Percentiles rank a stretch among this genome's conserved stretches.
These are phyloP conservation scores for Kingdonia uniflora DNA, from an alignment of 164 flowering plant species.

Conservation along the genomic window DNA sequence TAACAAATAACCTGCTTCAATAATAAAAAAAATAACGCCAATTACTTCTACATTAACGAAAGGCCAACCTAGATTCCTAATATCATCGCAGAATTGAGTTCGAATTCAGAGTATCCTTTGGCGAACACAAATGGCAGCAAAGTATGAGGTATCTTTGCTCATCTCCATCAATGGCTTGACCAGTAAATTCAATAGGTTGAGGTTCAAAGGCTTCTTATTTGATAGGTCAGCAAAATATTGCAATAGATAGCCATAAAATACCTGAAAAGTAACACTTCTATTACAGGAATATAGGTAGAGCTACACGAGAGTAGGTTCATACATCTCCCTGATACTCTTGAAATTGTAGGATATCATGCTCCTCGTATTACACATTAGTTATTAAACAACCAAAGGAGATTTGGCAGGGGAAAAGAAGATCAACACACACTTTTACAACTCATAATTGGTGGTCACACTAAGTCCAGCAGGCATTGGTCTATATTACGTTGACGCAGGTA, in stretches of 20 bases:
- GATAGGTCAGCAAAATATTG: slow-evolving; percentile 84
- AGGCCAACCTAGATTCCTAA: slow-evolving; percentile 53
- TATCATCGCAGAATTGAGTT: slow-evolving; percentile 48
- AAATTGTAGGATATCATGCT: background rate
- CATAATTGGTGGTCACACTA: no score
- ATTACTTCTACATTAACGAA: slow-evolving; percentile 2
- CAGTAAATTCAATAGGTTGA: slow-evolving; percentile 56
- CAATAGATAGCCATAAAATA: slow-evolving; percentile 79
- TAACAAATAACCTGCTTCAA: background rate
- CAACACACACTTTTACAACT: no score
- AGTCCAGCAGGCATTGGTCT: no score
- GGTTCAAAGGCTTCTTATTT: slow-evolving; percentile 61
- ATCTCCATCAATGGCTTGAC: slow-evolving; percentile 89
- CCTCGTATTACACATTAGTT: no score
- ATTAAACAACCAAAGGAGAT: no score
- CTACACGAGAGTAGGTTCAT: no score
- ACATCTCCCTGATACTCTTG: background rate
- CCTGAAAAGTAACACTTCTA: slow-evolving; percentile 28
- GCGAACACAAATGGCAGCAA: slow-evolving; percentile 95
- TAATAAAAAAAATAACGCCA: slow-evolving; percentile 5
- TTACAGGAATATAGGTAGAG: no score
- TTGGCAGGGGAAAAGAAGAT: no score
- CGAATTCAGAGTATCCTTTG: slow-evolving; percentile 51
- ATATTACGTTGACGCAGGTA: no score
- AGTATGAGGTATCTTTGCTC: slow-evolving; percentile 75